Evolutionary conservation across 768 basidiomycete species (phyloP), one percentile per base, ranked within the genome.

Genomic region (Clitopilus passeckerianus): DNA sequence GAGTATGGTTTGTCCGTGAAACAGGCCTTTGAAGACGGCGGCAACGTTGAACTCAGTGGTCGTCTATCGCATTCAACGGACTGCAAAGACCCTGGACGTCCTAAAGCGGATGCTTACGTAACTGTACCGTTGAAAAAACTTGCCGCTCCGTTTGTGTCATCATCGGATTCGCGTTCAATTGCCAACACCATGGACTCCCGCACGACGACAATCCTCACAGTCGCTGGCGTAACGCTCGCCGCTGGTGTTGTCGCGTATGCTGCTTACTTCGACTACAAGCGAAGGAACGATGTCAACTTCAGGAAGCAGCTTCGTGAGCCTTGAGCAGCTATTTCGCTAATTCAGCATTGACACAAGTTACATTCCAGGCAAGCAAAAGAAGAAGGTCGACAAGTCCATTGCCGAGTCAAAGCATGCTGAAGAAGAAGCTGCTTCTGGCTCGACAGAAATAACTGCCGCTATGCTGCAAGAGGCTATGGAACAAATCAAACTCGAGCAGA

Each of bases 231-330:
- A 65, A 76, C 80, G 37, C 72, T 87, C 37, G 80, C 86, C 20
- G 81, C 83, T 46, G 80, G 86, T 52, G 66, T 87, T 37, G 72
- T 90, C 34, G 93, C 86, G 22, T 98, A 98, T 72, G 93, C 90
- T 30, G 81, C 85, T 57, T 98, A 94, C 75, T 99, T 98, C 68
- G 97, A 99, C 80, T 87, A 96, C 78, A 91, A 84, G 77, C 87
- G 97, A 56, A 84, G 95, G 68, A 92, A 90, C 70, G 93, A 97
- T 69, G 73, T 78, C 44, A 80, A 82, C 15, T 99, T 99, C 82
- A 86, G 97, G 71, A 93, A 86, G 76, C 86, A 85, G 70, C 82
- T 98, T 59, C 86, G 95, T 90, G 74, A 65, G 92, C 83, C 68
- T 62, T 61, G 61, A 56, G 54, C 56, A 34, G 52, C n/a, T 53